Evolutionary conservation across 345 rosid genomes (phyloP), one percentile per base, ranked within the genome.

Genomic region (Populus deltoides): DNA sequence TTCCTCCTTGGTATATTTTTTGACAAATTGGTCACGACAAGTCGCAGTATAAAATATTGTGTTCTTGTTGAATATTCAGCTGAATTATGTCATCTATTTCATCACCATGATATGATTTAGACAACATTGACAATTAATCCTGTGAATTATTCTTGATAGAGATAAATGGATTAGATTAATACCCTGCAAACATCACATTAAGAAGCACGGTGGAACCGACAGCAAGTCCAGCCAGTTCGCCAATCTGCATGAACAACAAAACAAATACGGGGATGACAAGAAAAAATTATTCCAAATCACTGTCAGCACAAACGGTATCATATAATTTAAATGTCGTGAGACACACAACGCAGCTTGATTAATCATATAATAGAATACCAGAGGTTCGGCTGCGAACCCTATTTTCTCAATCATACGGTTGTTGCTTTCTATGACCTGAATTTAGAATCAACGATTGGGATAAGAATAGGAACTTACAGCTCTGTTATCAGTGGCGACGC

Each of bases 221-320:
- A 0, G 98, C 98, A 66, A 96, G 90, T 31, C 98, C 98, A 3
- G 98, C 98, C 38, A 97, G 95, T 66, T 97, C 97, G 66, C 99
- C 99, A 65, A 93, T 91, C 98, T 96, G 87, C 69, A 71, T 43
- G 66, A 16, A 49, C 16, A 41, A 47, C 22, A 47, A 66, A 12
- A n/a, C 25, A 51, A 39, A 38, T 13, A 3, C 1, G 31, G 8
- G 53, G 43, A 43, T 15, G 22, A 39, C n/a, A 20, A 12, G 8
- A 6, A n/a, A 4, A 47, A 4, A 47, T 12, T 47, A 31, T 36
- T 20, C 9, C 20, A 36, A 15, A 33, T 76, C 72, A 35, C 65
- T 15, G 22, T 68, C 36, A 31, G 45, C 24, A 24, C 17, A 49
- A 8, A 51, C 7, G 11, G 6, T n/a, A 49, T 55, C 4, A 16